phyloP scores from a whole-genome alignment of 179 eudicot species.

The Carnegiea gigantea region DNA sequence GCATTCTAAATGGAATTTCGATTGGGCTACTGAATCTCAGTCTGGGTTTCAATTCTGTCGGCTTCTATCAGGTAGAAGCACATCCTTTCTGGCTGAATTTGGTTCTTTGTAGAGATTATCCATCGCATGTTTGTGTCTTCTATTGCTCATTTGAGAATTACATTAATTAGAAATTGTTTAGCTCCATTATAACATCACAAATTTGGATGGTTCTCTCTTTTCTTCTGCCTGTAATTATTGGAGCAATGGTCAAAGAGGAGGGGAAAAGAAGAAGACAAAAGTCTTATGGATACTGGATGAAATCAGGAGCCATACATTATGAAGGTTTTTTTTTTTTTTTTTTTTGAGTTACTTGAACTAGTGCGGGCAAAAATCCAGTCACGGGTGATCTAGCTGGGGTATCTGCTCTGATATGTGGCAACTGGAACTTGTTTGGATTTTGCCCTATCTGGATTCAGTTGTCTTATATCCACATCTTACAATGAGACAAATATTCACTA shows the following conservation, averaged over 20 bases:
- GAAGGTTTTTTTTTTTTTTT: neutral
- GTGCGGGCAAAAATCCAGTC: neutral
- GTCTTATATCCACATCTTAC: neutral
- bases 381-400: neutral
- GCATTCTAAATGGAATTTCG: slow-evolving; percentile 80
- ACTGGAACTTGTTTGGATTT: neutral
- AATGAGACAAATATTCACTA: neutral
- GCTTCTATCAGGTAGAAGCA: slow-evolving; percentile 75
- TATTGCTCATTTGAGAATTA: neutral
- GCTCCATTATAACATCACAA: neutral
- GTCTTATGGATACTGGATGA: neutral
- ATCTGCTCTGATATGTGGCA: neutral
- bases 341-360: neutral
- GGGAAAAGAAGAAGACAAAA: neutral
- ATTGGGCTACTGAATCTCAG: slow-evolving; percentile 86
- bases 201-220: neutral
- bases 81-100: slow-evolving; percentile 8
- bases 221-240: neutral
- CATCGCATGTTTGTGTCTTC: neutral
- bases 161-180: neutral
- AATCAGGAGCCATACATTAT: no score
- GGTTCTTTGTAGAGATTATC: neutral
- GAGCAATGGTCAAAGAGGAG: neutral
- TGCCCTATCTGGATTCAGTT: neutral
- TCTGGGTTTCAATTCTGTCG: slow-evolving; percentile 89